Percentiles rank a stretch among this genome's conserved stretches.
phyloP scores from a whole-genome alignment of 768 basidiomycete species.

The Trametes gibbosa region DNA sequence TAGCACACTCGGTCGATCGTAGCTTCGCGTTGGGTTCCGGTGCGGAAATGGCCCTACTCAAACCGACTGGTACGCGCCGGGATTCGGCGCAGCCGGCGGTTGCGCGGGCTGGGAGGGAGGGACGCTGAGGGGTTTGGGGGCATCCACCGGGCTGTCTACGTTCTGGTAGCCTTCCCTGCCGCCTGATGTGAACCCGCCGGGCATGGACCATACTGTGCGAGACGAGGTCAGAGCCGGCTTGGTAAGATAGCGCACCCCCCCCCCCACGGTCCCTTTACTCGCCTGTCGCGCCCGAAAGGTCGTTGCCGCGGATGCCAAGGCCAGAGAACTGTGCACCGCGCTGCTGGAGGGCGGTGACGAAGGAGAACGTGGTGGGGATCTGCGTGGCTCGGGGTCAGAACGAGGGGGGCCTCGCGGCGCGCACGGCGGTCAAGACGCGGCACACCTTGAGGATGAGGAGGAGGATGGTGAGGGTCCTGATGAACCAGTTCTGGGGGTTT shows the following conservation, averaged over 20 bases:
- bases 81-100: conserved; percentile 21
- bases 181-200: conserved; percentile 38
- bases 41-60: conserved; percentile 8
- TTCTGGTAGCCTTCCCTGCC: conserved; percentile 37
- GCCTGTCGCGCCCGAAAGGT: conserved; percentile 36
- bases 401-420: too few relatives aligned
- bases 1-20: conserved; percentile 4
- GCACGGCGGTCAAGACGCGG: not conserved
- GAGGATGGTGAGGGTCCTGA: conserved; percentile 48
- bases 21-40: not conserved
- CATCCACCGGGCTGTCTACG: conserved; percentile 31
- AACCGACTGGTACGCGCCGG: conserved; percentile 35
- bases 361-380: conserved; percentile 37
- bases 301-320: conserved; percentile 32
- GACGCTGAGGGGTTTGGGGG: conserved; percentile 27
- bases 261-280: not conserved
- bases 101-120: conserved; percentile 19
- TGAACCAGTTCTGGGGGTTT: conserved; percentile 53
- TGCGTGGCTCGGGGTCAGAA: conserved; percentile 10
- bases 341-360: conserved; percentile 33
- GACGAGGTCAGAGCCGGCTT: too few relatives aligned
- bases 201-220: conserved; percentile 42
- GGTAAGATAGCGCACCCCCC: too few relatives aligned
- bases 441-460: conserved; percentile 41
- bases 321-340: conserved; percentile 35